A percentile compares a stretch with the other conserved stretches of the same genome.
Evolutionary conservation across 2,329 filamentous ascomycete genomes (phyloP).

Genomic region (Gyromitra esculenta): DNA sequence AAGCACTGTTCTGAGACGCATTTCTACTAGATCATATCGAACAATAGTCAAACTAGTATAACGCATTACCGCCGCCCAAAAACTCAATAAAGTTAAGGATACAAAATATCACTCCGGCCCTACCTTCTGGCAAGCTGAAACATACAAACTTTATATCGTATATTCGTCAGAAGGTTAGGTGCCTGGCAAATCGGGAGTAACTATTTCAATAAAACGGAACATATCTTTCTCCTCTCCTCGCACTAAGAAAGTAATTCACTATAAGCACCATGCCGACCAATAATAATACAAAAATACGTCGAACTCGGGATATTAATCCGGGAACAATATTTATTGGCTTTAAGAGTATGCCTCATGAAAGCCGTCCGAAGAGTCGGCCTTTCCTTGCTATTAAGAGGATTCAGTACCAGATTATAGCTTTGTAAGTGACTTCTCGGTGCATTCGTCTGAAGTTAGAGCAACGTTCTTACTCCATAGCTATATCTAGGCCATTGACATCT

Average conservation of each 20-base stretch:
- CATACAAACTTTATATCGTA: not conserved
- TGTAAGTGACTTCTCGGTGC: slow-evolving; percentile 15
- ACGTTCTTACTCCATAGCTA: not conserved
- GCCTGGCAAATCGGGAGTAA: not conserved
- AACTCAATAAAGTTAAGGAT: not conserved
- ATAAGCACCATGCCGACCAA: not conserved
- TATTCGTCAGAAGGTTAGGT: not conserved
- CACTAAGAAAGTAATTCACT: not conserved
- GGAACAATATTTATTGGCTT: slow-evolving; percentile 1
- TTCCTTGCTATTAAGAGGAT: slow-evolving; percentile 28
- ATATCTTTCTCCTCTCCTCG: not conserved
- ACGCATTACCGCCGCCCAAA: not conserved
- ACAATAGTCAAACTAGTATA: not conserved
- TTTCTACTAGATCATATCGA: not conserved
- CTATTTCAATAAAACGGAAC: not conserved
- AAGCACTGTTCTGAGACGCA: not conserved
- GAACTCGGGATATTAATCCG: not conserved
- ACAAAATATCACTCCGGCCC: not conserved
- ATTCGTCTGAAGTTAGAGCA: not conserved
- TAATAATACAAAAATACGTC: not conserved
- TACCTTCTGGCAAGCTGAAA: not conserved
- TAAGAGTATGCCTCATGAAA: slow-evolving; percentile 14
- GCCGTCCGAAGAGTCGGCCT: not conserved
- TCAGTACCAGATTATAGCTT: slow-evolving; percentile 16
- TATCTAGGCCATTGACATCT: slow-evolving; percentile 30